These are phyloP conservation scores for Apodospora peruviana DNA, from an alignment of 495 filamentous ascomycete species.

Conservation along the genomic window DNA sequence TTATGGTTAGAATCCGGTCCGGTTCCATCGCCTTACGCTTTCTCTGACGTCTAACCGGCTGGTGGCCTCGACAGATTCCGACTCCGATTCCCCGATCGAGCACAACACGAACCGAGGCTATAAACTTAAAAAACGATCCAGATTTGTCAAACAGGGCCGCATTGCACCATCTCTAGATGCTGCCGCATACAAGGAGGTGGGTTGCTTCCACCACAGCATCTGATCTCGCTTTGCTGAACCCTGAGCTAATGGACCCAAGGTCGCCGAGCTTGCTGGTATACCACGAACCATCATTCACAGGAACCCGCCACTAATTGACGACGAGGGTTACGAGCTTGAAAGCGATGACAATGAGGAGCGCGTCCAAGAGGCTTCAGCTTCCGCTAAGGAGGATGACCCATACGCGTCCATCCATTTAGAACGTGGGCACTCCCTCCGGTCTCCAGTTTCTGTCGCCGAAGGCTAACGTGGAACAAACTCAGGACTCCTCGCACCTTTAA, in stretches of 20 bases:
- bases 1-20: constrained; percentile 15
- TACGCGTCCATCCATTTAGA: constrained; percentile 78
- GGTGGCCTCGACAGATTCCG: constrained; percentile 54
- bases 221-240: too few species aligned
- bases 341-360: constrained; percentile 71
- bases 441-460: background rate
- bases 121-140: constrained; percentile 79
- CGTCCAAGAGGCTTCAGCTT: constrained; percentile 56
- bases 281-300: constrained; percentile 74
- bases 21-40: background rate
- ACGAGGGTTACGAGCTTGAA: constrained; percentile 79
- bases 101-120: constrained; percentile 83
- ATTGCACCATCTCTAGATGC: constrained; percentile 64
- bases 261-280: constrained; percentile 78
- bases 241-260: constrained; percentile 42
- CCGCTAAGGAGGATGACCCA: constrained; percentile 72
- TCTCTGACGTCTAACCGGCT: constrained; percentile 1
- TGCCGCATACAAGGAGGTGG: constrained; percentile 79
- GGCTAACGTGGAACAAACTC: background rate
- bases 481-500: constrained; percentile 86
- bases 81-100: constrained; percentile 78
- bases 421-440: constrained; percentile 48
- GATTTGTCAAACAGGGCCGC: constrained; percentile 71
- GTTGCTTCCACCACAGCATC: constrained; percentile 10
- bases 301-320: constrained; percentile 72